Evolutionary conservation across 441 rosid genomes (phyloP).

Genomic region (Hura crepitans): DNA sequence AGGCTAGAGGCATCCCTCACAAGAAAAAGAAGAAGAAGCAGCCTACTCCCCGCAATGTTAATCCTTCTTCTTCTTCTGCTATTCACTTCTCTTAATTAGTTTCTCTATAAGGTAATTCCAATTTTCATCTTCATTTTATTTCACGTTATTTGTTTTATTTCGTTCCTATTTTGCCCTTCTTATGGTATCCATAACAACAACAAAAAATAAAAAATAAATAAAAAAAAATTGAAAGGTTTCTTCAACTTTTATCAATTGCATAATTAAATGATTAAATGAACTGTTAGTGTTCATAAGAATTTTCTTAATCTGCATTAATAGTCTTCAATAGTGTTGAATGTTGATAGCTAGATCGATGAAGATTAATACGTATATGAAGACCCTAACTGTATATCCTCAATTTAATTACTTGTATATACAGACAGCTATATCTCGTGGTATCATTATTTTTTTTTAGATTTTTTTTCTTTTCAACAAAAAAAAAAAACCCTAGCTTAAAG

Average conservation of each 20-base stretch:
- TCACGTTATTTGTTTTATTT: neutral
- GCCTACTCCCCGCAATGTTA: slow-evolving; percentile 13
- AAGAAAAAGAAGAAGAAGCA: slow-evolving; percentile 68
- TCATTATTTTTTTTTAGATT: neutral
- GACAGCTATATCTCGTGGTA: neutral
- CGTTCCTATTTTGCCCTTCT: neutral
- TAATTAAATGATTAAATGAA: no score
- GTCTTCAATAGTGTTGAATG: no score
- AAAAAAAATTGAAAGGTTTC: no score
- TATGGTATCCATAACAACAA: no score
- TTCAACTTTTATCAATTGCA: no score
- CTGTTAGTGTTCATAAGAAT: no score
- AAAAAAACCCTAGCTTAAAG: neutral
- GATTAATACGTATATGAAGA: neutral
- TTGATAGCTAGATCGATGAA: neutral
- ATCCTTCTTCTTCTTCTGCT: slow-evolving; percentile 28
- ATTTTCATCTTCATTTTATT: neutral
- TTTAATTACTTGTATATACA: neutral
- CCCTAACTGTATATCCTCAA: neutral
- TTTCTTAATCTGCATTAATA: no score
- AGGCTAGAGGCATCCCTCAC: slow-evolving; percentile 72
- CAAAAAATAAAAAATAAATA: no score
- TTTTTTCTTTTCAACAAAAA: neutral
- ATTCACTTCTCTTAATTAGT: slow-evolving; percentile 33
- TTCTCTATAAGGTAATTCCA: neutral